Conservation (phyloP, 2,329 filamentous ascomycete genomes). For the Bertia moriformis region DNA sequence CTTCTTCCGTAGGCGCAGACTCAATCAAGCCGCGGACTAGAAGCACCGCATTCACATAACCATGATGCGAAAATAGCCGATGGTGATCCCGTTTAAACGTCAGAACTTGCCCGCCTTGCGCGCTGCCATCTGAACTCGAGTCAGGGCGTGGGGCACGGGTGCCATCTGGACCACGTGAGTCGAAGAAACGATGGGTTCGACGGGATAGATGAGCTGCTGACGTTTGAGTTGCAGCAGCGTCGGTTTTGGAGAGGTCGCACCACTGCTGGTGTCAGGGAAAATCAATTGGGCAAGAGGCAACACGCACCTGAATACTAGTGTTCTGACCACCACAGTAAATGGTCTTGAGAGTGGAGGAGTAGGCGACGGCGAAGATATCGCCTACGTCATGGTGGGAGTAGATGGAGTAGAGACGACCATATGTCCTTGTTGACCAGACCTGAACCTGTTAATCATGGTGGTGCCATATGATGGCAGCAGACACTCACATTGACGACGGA, state of each 20-base stretch:
- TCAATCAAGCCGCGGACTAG: conserved; percentile 57
- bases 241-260: conserved; percentile 5
- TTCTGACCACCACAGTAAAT: conserved; percentile 90
- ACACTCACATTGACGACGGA: conserved; percentile 62
- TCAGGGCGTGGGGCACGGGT: conserved; percentile 61
- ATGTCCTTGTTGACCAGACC: conserved; percentile 66
- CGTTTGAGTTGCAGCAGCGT: conserved; percentile 24
- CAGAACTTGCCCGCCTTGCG: conserved; percentile 47
- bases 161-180: conserved; percentile 75
- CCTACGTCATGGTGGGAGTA: conserved; percentile 90
- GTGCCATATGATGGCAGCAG: background rate
- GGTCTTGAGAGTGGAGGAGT: conserved; percentile 65
- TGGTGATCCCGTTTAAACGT: conserved; percentile 68
- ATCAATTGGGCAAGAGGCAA: conserved; percentile 26
- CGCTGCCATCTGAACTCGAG: conserved; percentile 36
- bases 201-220: conserved; percentile 59
- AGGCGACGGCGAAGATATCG: conserved; percentile 89
- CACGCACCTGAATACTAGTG: conserved; percentile 84
- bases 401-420: conserved; percentile 71
- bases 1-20: conserved; percentile 59
- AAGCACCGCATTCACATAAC: conserved; percentile 94
- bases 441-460: background rate
- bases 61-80: conserved; percentile 75
- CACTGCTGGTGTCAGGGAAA: conserved; percentile 43
- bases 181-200: conserved; percentile 79